These are phyloP conservation scores for Mangifera indica DNA, from an alignment of 345 rosid species.

Conservation along the genomic window DNA sequence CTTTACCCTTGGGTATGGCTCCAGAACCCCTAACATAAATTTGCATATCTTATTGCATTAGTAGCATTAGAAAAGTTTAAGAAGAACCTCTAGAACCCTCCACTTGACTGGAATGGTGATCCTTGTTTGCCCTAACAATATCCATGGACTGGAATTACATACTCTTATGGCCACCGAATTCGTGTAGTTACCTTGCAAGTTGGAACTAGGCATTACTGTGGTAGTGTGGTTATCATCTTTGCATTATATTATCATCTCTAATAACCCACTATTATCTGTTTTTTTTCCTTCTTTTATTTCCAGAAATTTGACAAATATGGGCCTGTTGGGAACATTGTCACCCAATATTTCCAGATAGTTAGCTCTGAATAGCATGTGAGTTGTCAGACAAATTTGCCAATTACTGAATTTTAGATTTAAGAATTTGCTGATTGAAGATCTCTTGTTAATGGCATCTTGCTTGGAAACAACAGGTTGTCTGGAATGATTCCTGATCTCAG, in stretches of 20 bases:
- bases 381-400: conserved; percentile 14
- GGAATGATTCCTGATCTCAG: conserved; percentile 76
- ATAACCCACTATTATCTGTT: conserved; percentile 12
- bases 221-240: conserved; percentile 4
- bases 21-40: not conserved
- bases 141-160: conserved; percentile 82
- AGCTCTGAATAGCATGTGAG: conserved; percentile 77
- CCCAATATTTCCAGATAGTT: conserved; percentile 58
- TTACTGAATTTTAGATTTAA: not conserved
- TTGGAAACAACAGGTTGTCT: conserved; percentile 66
- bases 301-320: conserved; percentile 80
- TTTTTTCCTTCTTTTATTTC: not conserved
- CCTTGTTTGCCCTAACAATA: conserved; percentile 75
- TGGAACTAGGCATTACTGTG: conserved; percentile 11
- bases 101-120: conserved; percentile 85
- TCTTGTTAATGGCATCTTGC: conserved; percentile 50
- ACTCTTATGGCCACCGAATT: conserved; percentile 57
- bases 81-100: conserved; percentile 47
- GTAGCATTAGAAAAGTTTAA: conserved; percentile 53
- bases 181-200: conserved; percentile 78
- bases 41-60: conserved; percentile 37
- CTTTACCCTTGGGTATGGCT: not conserved
- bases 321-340: conserved; percentile 66
- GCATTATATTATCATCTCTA: conserved; percentile 10
- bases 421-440: conserved; percentile 17